A percentile compares a stretch with the other conserved stretches of the same genome.
Evolutionary conservation across 305 asterid genomes (phyloP).

Genomic region (Stenogyne calaminthoides): DNA sequence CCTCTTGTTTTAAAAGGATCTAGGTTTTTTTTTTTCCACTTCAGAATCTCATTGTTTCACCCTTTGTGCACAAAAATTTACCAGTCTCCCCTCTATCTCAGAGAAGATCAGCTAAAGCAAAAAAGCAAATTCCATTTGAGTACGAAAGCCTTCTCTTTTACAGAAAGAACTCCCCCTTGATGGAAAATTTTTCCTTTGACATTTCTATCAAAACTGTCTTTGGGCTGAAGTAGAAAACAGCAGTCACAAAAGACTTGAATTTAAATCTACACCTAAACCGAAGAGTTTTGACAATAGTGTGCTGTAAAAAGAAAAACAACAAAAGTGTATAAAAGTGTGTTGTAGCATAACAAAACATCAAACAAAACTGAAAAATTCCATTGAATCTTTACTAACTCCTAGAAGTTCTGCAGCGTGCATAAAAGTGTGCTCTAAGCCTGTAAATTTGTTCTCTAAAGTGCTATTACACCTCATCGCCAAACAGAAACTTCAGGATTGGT

Average conservation of each 20-base stretch:
- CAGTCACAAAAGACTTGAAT: neutral
- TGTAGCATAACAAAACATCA: no score
- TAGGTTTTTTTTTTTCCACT: neutral
- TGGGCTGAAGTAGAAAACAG: neutral
- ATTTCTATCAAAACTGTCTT: no score
- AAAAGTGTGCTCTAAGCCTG: neutral
- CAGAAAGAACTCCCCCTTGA: no score
- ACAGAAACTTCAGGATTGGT: neutral
- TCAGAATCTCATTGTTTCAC: neutral
- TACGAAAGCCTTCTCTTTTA: no score
- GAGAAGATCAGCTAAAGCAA: conserved; percentile 18
- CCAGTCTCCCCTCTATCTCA: neutral
- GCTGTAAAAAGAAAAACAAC: no score
- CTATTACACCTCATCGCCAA: neutral
- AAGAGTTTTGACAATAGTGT: no score
- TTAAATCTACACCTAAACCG: neutral
- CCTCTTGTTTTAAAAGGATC: conserved; percentile 4
- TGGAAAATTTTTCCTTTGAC: no score
- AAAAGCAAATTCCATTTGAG: neutral
- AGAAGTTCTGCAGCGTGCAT: neutral
- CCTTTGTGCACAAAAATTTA: conserved; percentile 8
- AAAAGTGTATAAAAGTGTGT: no score
- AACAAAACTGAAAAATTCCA: no score
- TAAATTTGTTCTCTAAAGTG: neutral
- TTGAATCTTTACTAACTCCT: no score